Base-by-base conservation (phyloP, 768 basidiomycete genomes). In the Auricularia heimuer region DNA sequence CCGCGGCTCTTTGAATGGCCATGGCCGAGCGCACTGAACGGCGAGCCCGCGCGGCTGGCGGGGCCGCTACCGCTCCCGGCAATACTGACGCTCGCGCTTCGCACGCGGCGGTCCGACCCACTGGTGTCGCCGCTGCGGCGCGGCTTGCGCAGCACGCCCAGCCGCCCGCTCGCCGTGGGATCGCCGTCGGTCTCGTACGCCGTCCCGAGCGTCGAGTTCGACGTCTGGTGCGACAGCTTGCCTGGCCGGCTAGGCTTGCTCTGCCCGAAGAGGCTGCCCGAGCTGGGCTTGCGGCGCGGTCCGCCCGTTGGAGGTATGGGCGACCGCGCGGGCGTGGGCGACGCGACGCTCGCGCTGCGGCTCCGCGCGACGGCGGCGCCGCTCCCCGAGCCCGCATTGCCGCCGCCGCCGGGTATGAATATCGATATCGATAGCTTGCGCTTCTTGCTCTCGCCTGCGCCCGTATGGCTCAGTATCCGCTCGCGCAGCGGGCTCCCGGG, bases 401-500 rank as follows among this genome's bases (percentile, higher is more conserved):
- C 44, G 47, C 47, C 47, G 21, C 18, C 56, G 56, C 56, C 34
- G 29, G 56, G 56, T 4, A 60, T 60, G 56, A 60, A 60, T 29
- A 60, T 60, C 24, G 56, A 60, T 7, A 60, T 60, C 56, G 56
- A 60, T 18, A 60, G 56, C 29, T 60, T 60, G 56, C 56, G 56
- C 56, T 60, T 60, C 56, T 60, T 60, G 29, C 56, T 21, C 56
- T 60, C n/a, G 54, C 54, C 29, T 33, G 29, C 29, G 56, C 56
- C 24, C 24, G 56, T 29, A 10, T 24, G 11, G 29, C 56, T 60
- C 8, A 60, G 29, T 12, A 33, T 33, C 29, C 56, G 56, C 29
- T 60, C 34, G 56, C 29, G 34, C 24, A 35, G 24, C 56, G 56
- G 56, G 29, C 34, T 33, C 56, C 12, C 24, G 11, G 47, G 47